phyloP scores from a whole-genome alignment of 345 rosid species.

The Eucalyptus polybractea region DNA sequence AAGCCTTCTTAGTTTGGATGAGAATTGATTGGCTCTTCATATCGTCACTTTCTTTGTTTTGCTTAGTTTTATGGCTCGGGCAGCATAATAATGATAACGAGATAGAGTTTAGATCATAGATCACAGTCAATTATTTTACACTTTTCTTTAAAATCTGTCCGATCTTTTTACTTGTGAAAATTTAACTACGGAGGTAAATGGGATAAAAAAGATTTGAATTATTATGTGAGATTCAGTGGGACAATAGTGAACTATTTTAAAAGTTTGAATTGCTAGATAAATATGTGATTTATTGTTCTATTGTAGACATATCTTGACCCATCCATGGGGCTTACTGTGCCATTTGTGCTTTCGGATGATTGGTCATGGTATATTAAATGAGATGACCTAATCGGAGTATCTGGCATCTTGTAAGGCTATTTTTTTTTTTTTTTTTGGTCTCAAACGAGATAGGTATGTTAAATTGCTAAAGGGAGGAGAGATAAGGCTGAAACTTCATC shows the following conservation, averaged over 20 bases:
- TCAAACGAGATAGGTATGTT: not conserved
- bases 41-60: not conserved
- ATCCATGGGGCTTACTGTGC: not conserved
- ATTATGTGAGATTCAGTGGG: no score
- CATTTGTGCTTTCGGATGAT: not conserved
- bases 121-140: no score
- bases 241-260: no score
- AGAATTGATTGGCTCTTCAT: not conserved
- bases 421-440: not conserved
- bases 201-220: no score
- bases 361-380: not conserved
- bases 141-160: rapidly evolving
- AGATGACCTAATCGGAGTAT: not conserved
- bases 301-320: not conserved
- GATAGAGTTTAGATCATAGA: not conserved
- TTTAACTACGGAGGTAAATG: no score
- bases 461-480: no score
- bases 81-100: not conserved
- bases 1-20: not conserved
- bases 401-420: not conserved
- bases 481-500: no score
- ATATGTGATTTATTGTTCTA: no score
- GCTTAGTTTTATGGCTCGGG: not conserved
- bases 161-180: no score
- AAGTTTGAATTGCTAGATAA: no score